phyloP scores from a whole-genome alignment of 1,284 basidiomycete species.

The Abortiporus biennis region DNA sequence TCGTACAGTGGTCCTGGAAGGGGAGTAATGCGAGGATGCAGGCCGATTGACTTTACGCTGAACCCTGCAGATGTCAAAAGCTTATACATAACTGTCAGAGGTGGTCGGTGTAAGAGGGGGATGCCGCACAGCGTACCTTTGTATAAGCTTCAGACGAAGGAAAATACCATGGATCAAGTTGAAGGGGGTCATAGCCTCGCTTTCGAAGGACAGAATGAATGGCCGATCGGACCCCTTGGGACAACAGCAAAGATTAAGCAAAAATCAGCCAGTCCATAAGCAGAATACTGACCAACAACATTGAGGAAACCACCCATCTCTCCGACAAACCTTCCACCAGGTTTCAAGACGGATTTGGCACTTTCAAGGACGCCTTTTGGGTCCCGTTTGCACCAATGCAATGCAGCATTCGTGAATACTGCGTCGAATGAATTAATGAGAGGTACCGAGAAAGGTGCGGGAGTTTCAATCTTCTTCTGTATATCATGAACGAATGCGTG shows the following conservation, averaged over 20 bases:
- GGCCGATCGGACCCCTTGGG: constrained; percentile 58
- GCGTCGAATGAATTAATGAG: constrained; percentile 40
- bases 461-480: constrained; percentile 39
- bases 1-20: constrained; percentile 55
- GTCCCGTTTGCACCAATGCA: constrained; percentile 82
- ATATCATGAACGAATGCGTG: constrained; percentile 46
- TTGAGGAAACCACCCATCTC: constrained; percentile 81
- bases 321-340: constrained; percentile 63
- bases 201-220: constrained; percentile 49
- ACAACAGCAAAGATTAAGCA: too few relatives aligned
- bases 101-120: background rate
- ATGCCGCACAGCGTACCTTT: constrained; percentile 32
- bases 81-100: constrained; percentile 14
- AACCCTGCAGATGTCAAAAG: constrained; percentile 55
- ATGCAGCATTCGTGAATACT: constrained; percentile 72
- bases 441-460: constrained; percentile 15
- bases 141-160: constrained; percentile 65
- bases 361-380: constrained; percentile 61
- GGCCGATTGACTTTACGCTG: constrained; percentile 43
- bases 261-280: too few relatives aligned
- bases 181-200: constrained; percentile 52
- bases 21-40: constrained; percentile 67
- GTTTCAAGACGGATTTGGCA: constrained; percentile 54
- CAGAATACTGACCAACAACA: constrained; percentile 39
- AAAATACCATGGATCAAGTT: constrained; percentile 80